Base-by-base conservation (phyloP, 2,329 filamentous ascomycete genomes). In the Beauveria sp. region DNA sequence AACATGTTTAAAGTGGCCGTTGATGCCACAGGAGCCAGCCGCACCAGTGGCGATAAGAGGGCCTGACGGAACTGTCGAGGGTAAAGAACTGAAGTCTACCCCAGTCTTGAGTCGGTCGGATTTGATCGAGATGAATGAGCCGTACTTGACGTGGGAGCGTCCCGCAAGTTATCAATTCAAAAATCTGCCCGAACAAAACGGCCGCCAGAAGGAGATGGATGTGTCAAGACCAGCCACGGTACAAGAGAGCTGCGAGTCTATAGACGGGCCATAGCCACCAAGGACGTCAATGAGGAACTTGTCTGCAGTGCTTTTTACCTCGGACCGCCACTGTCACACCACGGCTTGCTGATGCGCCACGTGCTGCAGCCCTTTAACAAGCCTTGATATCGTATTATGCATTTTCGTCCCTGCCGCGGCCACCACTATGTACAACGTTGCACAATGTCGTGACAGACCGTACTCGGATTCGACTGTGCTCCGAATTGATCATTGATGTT, bases 1-100 rank as follows among this genome's bases (percentile, higher is more conserved):
- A 42, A 61, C 42, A 10, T 60, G 12, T 12, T 30, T 24, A 9
- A 22, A 62, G 52, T 71, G 64, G 66, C 66, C 67, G 0, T 14
- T 42, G 7, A 62, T 55, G 47, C 66, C 65, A 0, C 62, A 62
- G 16, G 34, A 34, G 28, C 63, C 63, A 28, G 65, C 65, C 1
- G 42, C 43, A 45, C 59, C 43, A 16, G 43, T 45, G 45, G 38
- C 50, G 51, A 38, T 34, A 22, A 28, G 50, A 26, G 59, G 52
- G 26, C 43, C 43, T 42, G 51, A 38, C 18, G 52, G 52, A n/a
- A 45, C 50, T 26, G 34, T 52, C n/a, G 53, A 34, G 26, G 57
- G 47, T 20, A 59, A 26, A 34, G 57, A 59, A 52, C 53, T 59
- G 46, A 45, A 30, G 38, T 46, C 57, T 59, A 5, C 22, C 24